Evolutionary conservation across 768 basidiomycete species (phyloP), one percentile per base, ranked within the genome.

Genomic region (Termitomyces sp.): DNA sequence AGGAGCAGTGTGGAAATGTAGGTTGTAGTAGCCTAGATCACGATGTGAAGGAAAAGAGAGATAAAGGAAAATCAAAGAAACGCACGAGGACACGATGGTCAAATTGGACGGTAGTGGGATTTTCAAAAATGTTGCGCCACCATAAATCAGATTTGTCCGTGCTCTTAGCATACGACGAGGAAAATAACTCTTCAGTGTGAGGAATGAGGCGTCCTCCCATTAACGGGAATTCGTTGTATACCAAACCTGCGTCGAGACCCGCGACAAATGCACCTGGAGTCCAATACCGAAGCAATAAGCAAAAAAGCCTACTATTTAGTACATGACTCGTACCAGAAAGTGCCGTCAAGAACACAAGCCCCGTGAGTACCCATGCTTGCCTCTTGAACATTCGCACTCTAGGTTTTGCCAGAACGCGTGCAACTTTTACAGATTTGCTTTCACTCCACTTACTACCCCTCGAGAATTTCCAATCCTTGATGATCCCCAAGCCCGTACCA

Each of bases 201-300:
- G 97, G 97, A 3, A 83, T 80, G 15, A 98, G 70, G 15, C 85
- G 80, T 7, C 89, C 94, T 38, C 93, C 96, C 96, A 99, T 99
- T 5, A 88, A 72, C 0, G 97, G 97, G 74, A 97, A 99, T 67
- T 98, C 96, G 67, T 99, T 99, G 73, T 98, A 98, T n/a, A 94
- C 69, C 53, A 99, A 72, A 14, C 97, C 97, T 1, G 97, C 97
- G 68, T 99, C 97, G 43, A 99, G 78, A 14, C 97, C 97, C 38
- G 97, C 97, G 30, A 99, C 97, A 64, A 99, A 98, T 5, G 97
- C 97, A 51, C 97, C 96, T 96, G 67, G 23, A 38, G 5, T 28
- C 17, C 30, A n/a, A 23, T 11, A 50, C 23, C n/a, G 26, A 40
- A 26, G 23, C 9, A 50, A 40, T 51, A 14, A 51, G 26, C n/a